Evolutionary conservation across 1,139 yeast species (phyloP).

Genomic region (Trichomonascaceae sp.): DNA sequence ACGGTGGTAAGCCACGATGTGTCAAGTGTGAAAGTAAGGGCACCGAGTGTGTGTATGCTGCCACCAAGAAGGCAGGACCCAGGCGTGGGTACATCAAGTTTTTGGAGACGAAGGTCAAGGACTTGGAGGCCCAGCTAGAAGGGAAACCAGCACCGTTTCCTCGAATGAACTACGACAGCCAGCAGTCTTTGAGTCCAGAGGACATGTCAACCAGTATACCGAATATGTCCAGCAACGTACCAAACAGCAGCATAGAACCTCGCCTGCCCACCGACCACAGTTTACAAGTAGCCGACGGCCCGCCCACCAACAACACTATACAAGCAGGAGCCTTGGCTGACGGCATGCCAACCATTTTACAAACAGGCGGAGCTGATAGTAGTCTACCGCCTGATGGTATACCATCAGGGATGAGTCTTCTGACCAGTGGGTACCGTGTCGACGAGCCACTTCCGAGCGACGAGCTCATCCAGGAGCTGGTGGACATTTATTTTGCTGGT

Average conservation of each 20-base stretch:
- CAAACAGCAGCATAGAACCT: background rate
- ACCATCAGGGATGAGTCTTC: background rate
- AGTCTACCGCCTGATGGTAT: background rate
- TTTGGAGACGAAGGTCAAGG: slow-evolving; percentile 19
- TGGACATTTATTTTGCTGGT: slow-evolving; percentile 12
- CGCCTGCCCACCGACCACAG: background rate
- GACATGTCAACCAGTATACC: slow-evolving; percentile 1
- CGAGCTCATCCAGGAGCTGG: slow-evolving; percentile 14
- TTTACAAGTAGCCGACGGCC: background rate
- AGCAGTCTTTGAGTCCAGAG: slow-evolving; percentile 1
- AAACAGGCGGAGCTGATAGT: background rate
- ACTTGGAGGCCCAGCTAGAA: slow-evolving; percentile 12
- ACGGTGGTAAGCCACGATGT: slow-evolving; percentile 21
- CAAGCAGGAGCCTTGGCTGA: too few species aligned
- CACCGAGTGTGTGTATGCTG: slow-evolving; percentile 20
- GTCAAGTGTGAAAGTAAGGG: slow-evolving; percentile 17
- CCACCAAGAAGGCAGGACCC: slow-evolving; percentile 21
- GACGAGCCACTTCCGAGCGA: slow-evolving; percentile 19
- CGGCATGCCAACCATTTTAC: background rate
- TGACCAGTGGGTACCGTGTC: slow-evolving; percentile 6
- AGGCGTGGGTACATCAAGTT: slow-evolving; percentile 22
- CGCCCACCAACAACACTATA: background rate
- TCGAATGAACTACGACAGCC: slow-evolving; percentile 2
- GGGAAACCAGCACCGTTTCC: slow-evolving; percentile 5
- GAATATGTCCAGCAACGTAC: background rate